Percentiles rank a stretch among this genome's conserved stretches.
Evolutionary conservation across 257 asterid genomes (phyloP).

Genomic region (Apocynum venetum): DNA sequence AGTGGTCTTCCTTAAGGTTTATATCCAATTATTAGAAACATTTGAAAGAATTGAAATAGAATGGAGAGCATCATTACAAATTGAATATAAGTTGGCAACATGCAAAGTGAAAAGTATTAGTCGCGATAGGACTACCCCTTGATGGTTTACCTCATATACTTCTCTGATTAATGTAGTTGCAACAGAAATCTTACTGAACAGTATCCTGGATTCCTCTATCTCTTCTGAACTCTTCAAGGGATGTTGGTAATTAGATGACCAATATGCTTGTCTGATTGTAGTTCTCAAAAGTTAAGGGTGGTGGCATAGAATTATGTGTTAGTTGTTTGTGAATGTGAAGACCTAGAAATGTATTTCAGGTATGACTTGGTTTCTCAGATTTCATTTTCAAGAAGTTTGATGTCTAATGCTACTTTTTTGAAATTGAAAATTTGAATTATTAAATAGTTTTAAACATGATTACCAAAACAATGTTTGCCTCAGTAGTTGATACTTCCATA

Average conservation of each 20-base stretch:
- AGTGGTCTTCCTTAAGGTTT: background rate
- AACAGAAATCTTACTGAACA: background rate
- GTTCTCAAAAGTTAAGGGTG: background rate
- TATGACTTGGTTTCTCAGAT: background rate
- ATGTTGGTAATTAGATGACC: background rate
- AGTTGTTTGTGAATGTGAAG: background rate
- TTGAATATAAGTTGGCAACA: background rate
- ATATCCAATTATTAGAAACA: background rate
- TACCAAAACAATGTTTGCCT: constrained; percentile 4
- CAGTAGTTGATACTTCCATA: constrained; percentile 13
- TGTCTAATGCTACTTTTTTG: background rate
- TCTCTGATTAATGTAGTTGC: background rate
- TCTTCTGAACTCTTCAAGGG: background rate
- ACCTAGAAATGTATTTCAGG: background rate
- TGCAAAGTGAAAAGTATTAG: background rate
- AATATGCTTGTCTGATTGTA: background rate
- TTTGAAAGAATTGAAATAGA: background rate
- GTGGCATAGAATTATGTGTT: background rate
- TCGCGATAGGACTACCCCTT: background rate
- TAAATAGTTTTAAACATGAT: background rate
- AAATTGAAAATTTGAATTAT: background rate
- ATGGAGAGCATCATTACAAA: background rate
- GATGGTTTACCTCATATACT: background rate
- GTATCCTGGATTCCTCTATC: background rate
- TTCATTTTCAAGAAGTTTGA: constrained; percentile 6